Evolutionary conservation across 495 filamentous ascomycete species (phyloP), one percentile per base, ranked within the genome.

Genomic region (Bombardia bombarda): DNA sequence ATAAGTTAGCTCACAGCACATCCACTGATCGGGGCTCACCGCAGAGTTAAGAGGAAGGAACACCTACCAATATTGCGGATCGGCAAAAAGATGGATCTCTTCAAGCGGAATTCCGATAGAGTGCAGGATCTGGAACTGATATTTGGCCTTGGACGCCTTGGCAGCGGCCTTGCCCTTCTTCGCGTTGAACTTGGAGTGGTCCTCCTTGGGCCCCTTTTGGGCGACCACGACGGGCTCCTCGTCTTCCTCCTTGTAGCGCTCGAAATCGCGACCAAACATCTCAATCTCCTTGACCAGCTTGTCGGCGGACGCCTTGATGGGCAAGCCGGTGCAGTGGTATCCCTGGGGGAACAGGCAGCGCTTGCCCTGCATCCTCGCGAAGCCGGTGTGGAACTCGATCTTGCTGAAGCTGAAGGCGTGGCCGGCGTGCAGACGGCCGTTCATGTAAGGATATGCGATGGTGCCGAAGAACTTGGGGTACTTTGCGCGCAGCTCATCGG

Each of bases 321-420:
- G 89, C 80, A 98, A 90, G 58, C 92, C 92, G 1, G 93, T 96
- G 66, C 87, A 93, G 68, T 98, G 92, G 66, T 85, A 97, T 12
- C 92, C 93, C 37, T 86, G 78, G 40, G 92, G 92, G 63, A 90
- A 96, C 33, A 97, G 71, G 45, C 79, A 73, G 34, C 83, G 72
- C 68, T 87, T 87, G 48, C 92, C 92, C 62, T 92, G 78, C 89
- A 96, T 93, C 28, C 90, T 70, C 30, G 83, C 80, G 49, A 82
- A 84, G 26, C 90, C 86, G 30, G 81, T 76, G 49, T 81, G 78
- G 62, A 95, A 98, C 63, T 98, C 90, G 49, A 94, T 77, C 60
- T 95, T 95, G 52, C 70, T 79, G 40, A 82, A 74, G 7, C 86
- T 86, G 64, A 95, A 95, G 50, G 74, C 80, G 67, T 95, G 89